Percentiles rank a stretch among this genome's conserved stretches.
These are phyloP conservation scores for Moringa oleifera DNA, from an alignment of 345 rosid genomes.

Conservation along the genomic window DNA sequence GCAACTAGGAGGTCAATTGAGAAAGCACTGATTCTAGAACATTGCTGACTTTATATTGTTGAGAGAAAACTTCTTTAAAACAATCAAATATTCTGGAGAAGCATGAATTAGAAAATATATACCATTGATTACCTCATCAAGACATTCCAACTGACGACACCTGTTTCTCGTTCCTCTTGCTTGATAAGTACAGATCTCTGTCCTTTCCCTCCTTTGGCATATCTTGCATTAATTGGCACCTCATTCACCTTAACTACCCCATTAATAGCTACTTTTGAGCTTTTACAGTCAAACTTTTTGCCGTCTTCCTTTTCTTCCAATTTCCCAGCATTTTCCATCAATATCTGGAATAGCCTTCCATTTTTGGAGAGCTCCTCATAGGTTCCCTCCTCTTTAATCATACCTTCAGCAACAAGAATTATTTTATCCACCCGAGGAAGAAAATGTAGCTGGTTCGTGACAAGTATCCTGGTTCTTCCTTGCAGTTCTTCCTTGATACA, in stretches of 20 bases:
- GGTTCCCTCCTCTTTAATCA: slow-evolving; percentile 82
- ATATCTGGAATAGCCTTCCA: slow-evolving; percentile 67
- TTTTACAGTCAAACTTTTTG: slow-evolving; percentile 21
- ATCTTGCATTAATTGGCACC: slow-evolving; percentile 17
- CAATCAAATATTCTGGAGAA: background rate
- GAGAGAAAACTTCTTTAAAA: background rate
- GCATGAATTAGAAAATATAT: background rate
- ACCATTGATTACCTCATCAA: slow-evolving; percentile 51
- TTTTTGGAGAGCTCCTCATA: slow-evolving; percentile 74
- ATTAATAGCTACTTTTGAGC: slow-evolving; percentile 35
- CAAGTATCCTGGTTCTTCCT: slow-evolving; percentile 84
- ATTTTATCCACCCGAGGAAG: slow-evolving; percentile 87
- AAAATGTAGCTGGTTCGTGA: slow-evolving; percentile 95
- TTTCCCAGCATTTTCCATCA: slow-evolving; percentile 97
- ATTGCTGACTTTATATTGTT: background rate
- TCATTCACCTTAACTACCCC: slow-evolving; percentile 21
- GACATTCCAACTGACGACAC: slow-evolving; percentile 81
- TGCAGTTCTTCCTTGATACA: slow-evolving; percentile 78
- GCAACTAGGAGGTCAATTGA: background rate
- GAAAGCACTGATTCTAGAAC: background rate
- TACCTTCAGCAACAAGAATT: slow-evolving; percentile 66
- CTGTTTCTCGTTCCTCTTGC: slow-evolving; percentile 97
- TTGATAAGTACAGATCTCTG: slow-evolving; percentile 76
- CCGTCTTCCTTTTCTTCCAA: slow-evolving; percentile 58
- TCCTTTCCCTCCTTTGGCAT: slow-evolving; percentile 39